Evolutionary conservation across 208 protist species (phyloP).

Genomic region (Kentomonas sorsogonicus): DNA sequence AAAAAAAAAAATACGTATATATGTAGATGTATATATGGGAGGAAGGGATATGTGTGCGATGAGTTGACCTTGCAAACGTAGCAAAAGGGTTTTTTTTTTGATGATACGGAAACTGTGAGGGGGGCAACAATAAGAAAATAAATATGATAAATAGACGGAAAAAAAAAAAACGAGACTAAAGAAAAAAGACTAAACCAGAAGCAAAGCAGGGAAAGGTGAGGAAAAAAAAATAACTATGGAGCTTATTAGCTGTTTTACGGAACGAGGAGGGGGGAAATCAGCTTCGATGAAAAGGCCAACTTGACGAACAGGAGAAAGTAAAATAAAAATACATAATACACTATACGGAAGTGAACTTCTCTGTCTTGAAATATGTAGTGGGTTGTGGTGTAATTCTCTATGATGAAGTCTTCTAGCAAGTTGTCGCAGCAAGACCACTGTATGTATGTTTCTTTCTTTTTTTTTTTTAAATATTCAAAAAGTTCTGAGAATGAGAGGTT

Average conservation of each 20-base stretch:
- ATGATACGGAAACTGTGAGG: background rate
- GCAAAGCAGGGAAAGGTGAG: background rate
- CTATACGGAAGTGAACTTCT: no score
- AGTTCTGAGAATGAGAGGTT: background rate
- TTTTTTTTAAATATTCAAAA: background rate
- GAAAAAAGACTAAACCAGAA: background rate
- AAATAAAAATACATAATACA: background rate
- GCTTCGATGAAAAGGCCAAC: background rate
- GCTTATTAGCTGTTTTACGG: background rate
- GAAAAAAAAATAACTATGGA: background rate
- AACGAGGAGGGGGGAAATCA: background rate
- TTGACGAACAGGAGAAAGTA: background rate
- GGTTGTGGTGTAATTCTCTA: background rate
- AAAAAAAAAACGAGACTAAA: background rate
- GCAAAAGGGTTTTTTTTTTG: no score
- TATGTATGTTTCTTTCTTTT: slow-evolving; percentile 1
- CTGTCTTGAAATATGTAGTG: background rate
- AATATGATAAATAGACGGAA: background rate
- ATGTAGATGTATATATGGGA: no score
- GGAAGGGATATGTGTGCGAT: no score
- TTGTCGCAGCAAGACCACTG: background rate
- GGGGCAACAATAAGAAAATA: background rate
- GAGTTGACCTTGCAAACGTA: no score
- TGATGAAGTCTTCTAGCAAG: background rate
- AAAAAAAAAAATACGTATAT: no score